Base-by-base conservation (phyloP, 495 filamentous ascomycete species). In the Pyrenula massariospora region DNA sequence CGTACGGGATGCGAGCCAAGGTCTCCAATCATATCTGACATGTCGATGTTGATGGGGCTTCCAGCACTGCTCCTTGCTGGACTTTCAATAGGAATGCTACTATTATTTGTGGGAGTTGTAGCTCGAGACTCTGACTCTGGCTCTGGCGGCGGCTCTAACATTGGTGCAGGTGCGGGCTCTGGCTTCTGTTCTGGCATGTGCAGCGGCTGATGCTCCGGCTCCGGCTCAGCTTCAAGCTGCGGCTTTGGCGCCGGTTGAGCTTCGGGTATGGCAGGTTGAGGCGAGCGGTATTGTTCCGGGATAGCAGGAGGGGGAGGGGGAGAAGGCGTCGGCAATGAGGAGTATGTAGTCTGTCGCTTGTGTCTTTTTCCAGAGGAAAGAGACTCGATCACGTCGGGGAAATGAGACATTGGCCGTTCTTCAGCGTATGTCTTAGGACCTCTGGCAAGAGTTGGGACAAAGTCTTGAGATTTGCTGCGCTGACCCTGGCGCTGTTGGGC, bases 361-460 rank as follows among this genome's bases (percentile, higher is more conserved):
- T 19, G 58, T 51, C 21, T 42, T 54, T 2, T 55, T 59, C 31
- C 31, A 42, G 31, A 42, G 15, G 11, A 66, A 55, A 42, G 31
- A 8, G 31, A 42, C 31, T 42, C 31, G 15, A 78, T 59, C 2
- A 77, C 71, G 1, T 60, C 59, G 10, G 66, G 70, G 55, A 66
- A 79, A 48, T 70, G 66, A 1, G 72, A 76, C 63, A 77, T 73
- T 0, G 76, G 76, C 0, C 76, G 68, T 59, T 79, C 76, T 22
- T 70, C 66, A 8, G 63, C 60, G 55, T 69, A 74, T 59, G 53
- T 63, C 58, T 56, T 66, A 61, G 24, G 65, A 59, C 25, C 64
- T 42, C 15, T 42, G 31, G 31, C 31, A 42, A 42, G 31, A 15
- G 31, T 42, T 42, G 31, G 31, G 15, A 42, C 31, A 15, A 42